Percentiles rank a stretch among this genome's conserved stretches.
Conservation (phyloP, 306 rosid species). For the Cucumis cinereus region DNA sequence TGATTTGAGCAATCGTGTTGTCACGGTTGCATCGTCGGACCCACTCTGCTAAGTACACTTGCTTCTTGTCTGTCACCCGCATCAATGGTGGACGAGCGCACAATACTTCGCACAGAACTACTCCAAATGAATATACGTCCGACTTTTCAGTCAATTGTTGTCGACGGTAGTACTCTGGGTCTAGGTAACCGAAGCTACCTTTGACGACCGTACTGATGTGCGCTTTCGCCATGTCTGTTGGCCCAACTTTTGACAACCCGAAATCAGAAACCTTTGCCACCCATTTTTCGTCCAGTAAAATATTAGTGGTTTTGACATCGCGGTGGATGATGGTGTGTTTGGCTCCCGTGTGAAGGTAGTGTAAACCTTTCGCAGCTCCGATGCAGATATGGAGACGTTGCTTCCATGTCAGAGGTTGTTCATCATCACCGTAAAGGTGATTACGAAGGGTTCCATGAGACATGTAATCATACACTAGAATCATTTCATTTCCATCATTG, state of each 20-base stretch:
- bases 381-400: neutral
- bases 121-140: conserved; percentile 51
- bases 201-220: conserved; percentile 21
- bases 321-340: conserved; percentile 28
- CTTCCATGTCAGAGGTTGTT: neutral
- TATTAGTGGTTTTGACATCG: conserved; percentile 30
- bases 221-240: conserved; percentile 1
- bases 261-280: conserved; percentile 36
- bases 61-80: too few species aligned
- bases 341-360: conserved; percentile 25
- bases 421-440: conserved; percentile 10
- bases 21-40: conserved; percentile 12
- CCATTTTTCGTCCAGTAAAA: conserved; percentile 29
- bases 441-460: conserved; percentile 2
- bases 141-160: conserved; percentile 28
- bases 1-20: neutral
- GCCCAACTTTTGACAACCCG: conserved; percentile 23
- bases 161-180: conserved; percentile 18
- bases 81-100: conserved; percentile 25
- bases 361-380: conserved; percentile 15
- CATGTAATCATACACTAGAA: conserved; percentile 7
- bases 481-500: conserved; percentile 17
- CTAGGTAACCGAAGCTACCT: conserved; percentile 18
- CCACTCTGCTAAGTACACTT: too few species aligned
- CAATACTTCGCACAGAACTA: conserved; percentile 36